Percentiles rank a stretch among this genome's conserved stretches.
phyloP scores from a whole-genome alignment of 352 stramenopile genomes.

The Paralagenidium karlingii region DNA sequence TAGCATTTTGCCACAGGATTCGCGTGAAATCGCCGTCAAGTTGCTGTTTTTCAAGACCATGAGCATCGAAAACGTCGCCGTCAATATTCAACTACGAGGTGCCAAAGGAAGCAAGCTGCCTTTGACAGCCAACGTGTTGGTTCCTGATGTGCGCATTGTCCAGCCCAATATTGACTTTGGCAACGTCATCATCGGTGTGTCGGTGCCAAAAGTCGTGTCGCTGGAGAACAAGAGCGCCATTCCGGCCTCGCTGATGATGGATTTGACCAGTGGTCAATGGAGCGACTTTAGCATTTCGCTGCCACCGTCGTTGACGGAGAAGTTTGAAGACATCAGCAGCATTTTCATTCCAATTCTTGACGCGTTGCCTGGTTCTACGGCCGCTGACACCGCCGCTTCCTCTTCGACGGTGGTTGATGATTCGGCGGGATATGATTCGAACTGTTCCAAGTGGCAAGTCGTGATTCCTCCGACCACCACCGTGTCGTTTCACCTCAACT shows the following conservation, averaged over 20 bases:
- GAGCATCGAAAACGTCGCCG: conserved; percentile 22
- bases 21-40: conserved; percentile 33
- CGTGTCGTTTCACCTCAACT: conserved; percentile 62
- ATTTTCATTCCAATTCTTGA: conserved; percentile 57
- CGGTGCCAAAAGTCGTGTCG: conserved; percentile 36
- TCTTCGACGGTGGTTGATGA: too few relatives aligned
- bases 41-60: conserved; percentile 38
- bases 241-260: conserved; percentile 57
- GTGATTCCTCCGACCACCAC: conserved; percentile 49
- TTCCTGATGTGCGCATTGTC: conserved; percentile 46
- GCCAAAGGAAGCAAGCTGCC: conserved; percentile 55
- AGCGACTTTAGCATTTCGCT: conserved; percentile 59
- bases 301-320: conserved; percentile 25
- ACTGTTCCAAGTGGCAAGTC: conserved; percentile 56
- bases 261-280: conserved; percentile 32
- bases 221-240: conserved; percentile 77
- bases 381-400: not conserved
- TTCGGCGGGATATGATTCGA: too few relatives aligned
- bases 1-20: conserved; percentile 32
- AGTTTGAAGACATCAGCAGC: conserved; percentile 64
- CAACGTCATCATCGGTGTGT: conserved; percentile 67
- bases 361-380: not conserved
- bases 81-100: conserved; percentile 58
- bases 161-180: conserved; percentile 57
- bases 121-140: conserved; percentile 41